Evolutionary conservation across 805 yeast species (phyloP).

Genomic region (Yamadazyma sp.): DNA sequence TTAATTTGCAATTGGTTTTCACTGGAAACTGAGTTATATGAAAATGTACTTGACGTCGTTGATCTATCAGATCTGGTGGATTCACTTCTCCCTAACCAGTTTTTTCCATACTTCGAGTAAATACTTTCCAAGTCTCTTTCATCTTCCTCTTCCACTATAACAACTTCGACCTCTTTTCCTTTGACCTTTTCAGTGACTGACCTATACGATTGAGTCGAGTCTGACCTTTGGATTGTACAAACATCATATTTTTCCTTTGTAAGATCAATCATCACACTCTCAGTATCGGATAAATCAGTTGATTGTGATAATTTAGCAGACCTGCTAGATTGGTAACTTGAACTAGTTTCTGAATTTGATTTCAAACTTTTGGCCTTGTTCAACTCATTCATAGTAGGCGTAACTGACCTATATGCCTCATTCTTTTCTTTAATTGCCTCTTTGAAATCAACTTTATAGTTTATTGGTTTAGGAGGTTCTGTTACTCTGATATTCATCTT

Average conservation of each 20-base stretch:
- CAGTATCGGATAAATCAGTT: slow-evolving; percentile 30
- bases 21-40: slow-evolving; percentile 19
- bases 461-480: slow-evolving; percentile 36
- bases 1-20: slow-evolving; percentile 16
- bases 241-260: slow-evolving; percentile 40
- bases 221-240: slow-evolving; percentile 32
- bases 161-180: slow-evolving; percentile 42
- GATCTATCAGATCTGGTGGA: slow-evolving; percentile 20
- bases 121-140: slow-evolving; percentile 33
- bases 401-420: slow-evolving; percentile 3
- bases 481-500: background rate
- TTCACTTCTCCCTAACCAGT: slow-evolving; percentile 25
- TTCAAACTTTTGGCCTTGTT: slow-evolving; percentile 4
- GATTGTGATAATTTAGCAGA: slow-evolving; percentile 19
- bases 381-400: slow-evolving; percentile 12
- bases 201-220: slow-evolving; percentile 34
- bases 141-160: slow-evolving; percentile 37
- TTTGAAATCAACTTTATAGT: slow-evolving; percentile 40
- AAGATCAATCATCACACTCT: slow-evolving; percentile 40
- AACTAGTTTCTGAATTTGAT: slow-evolving; percentile 6
- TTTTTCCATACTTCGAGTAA: slow-evolving; percentile 36
- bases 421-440: slow-evolving; percentile 16
- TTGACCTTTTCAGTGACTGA: slow-evolving; percentile 38
- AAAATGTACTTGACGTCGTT: slow-evolving; percentile 14
- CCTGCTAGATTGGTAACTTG: slow-evolving; percentile 30